A percentile compares a stretch with the other conserved stretches of the same genome.
Evolutionary conservation across 306 rosid species (phyloP).

Genomic region (Nissolia schottii): DNA sequence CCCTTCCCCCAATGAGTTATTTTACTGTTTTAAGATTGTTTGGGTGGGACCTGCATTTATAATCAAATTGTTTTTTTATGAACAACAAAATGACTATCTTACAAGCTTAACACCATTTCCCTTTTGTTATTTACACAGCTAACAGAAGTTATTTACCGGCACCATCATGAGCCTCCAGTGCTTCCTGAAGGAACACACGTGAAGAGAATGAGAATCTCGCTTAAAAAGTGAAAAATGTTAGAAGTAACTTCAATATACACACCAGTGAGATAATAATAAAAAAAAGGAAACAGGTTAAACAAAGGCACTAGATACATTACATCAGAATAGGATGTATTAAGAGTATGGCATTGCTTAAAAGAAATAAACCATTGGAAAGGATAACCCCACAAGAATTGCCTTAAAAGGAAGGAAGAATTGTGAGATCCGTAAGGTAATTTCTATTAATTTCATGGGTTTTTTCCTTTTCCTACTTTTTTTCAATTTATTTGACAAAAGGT

Average conservation of each 20-base stretch:
- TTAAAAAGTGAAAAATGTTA: conserved; percentile 3
- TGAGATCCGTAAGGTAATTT: too few species aligned
- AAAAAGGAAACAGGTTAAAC: background rate
- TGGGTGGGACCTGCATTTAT: background rate
- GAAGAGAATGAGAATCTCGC: conserved; percentile 9
- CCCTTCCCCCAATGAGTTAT: too few species aligned
- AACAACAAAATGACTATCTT: background rate
- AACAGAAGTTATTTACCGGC: conserved; percentile 35
- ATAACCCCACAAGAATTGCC: background rate
- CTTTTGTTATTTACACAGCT: background rate
- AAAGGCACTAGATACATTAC: background rate
- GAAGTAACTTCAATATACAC: background rate
- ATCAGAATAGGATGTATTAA: background rate
- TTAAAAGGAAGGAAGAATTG: background rate
- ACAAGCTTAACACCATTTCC: background rate
- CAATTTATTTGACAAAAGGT: background rate
- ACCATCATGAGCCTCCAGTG: conserved; percentile 93
- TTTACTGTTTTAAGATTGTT: background rate
- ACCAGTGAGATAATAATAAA: background rate
- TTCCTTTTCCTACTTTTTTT: too few species aligned
- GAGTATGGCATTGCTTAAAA: background rate
- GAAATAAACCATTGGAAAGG: background rate
- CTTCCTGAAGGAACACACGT: conserved; percentile 53
- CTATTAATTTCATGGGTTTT: too few species aligned
- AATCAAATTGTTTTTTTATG: background rate